Percentiles rank a stretch among this genome's conserved stretches.
Evolutionary conservation across 352 stramenopile species (phyloP).

Genomic region (Thalassiosira sp.): DNA sequence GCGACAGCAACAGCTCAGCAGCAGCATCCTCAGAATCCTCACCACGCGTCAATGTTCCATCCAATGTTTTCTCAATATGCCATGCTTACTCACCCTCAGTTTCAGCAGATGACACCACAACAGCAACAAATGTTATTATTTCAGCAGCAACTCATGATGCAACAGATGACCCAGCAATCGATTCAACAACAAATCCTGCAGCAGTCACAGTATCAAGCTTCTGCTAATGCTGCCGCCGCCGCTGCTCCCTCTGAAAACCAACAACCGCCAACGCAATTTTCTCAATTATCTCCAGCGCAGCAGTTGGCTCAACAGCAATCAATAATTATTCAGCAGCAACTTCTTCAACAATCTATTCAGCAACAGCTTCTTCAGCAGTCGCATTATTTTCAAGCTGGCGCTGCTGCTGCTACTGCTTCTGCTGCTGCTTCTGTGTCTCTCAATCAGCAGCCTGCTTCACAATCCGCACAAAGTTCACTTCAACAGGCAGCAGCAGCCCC

Average conservation of each 20-base stretch:
- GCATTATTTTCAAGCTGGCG: neutral
- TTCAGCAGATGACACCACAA: neutral
- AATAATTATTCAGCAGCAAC: neutral
- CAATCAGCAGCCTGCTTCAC: no score
- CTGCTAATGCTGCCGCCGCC: neutral
- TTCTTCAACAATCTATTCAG: neutral
- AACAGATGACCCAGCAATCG: slow-evolving; percentile 6
- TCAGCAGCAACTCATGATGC: slow-evolving; percentile 17
- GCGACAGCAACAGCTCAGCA: neutral
- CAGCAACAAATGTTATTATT: slow-evolving; percentile 21
- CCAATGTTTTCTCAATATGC: neutral
- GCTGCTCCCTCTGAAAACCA: neutral
- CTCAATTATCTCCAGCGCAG: neutral
- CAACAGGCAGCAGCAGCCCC: neutral
- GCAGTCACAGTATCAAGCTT: slow-evolving; percentile 1
- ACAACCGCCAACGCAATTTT: neutral
- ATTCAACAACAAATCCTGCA: slow-evolving; percentile 2
- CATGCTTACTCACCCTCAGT: slow-evolving; percentile 10
- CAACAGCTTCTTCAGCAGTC: slow-evolving; percentile 13
- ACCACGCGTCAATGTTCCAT: neutral
- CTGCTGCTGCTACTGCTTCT: neutral
- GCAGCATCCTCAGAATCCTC: neutral
- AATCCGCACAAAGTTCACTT: no score
- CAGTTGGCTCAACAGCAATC: neutral
- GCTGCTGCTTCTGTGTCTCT: no score